phyloP scores from a whole-genome alignment of 2,329 filamentous ascomycete species.

The Clonostachys chloroleuca region DNA sequence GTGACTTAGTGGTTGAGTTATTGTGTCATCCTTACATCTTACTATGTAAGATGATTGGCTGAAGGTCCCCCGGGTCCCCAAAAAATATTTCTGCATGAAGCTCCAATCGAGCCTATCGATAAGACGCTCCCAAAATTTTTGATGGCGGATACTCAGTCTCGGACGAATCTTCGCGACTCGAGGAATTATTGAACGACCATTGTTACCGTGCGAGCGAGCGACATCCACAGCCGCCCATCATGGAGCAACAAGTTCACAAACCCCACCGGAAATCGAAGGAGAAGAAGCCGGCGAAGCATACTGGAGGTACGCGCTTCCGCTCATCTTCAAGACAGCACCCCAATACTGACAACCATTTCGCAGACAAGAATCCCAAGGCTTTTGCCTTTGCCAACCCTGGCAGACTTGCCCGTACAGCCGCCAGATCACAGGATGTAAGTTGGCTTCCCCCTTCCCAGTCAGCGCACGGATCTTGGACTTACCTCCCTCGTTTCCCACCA shows the following conservation, averaged over 20 bases:
- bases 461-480: constrained; percentile 6
- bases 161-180: no score
- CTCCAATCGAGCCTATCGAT: no score
- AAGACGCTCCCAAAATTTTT: no score
- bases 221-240: constrained; percentile 29
- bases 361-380: constrained; percentile 81
- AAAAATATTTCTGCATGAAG: no score
- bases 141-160: no score
- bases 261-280: constrained; percentile 84
- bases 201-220: not conserved
- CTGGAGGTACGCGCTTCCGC: constrained; percentile 44
- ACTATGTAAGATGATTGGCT: no score
- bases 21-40: no score
- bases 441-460: not conserved
- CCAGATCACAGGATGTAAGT: constrained; percentile 65
- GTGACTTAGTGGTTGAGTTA: no score
- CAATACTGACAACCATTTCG: constrained; percentile 9
- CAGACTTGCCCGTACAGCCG: constrained; percentile 70
- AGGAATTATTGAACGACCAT: no score
- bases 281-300: constrained; percentile 65
- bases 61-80: no score
- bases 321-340: not conserved
- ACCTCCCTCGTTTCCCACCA: constrained; percentile 22
- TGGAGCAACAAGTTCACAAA: constrained; percentile 82
- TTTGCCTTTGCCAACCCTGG: constrained; percentile 83